These are phyloP conservation scores for Citrullus amarus DNA, from an alignment of 306 rosid genomes.

Conservation along the genomic window DNA sequence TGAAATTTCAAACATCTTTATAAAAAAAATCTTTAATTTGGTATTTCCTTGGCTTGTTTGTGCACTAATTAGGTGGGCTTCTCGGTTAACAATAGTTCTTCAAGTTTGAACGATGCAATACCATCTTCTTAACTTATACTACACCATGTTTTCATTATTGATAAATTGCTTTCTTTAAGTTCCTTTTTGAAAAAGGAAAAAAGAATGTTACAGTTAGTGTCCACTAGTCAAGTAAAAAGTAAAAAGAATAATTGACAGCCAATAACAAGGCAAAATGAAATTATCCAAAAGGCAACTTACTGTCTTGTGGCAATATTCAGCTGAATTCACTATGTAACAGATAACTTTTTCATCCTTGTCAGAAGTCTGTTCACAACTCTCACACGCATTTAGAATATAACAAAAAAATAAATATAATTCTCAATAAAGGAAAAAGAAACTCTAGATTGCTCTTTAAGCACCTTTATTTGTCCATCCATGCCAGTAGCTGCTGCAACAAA, in stretches of 20 bases:
- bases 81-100: background rate
- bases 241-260: background rate
- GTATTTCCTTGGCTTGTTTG: background rate
- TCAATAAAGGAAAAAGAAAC: constrained; percentile 11
- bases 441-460: constrained; percentile 18
- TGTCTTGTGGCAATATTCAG: constrained; percentile 92
- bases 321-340: constrained; percentile 91
- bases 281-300: constrained; percentile 26
- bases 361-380: constrained; percentile 60
- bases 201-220: background rate
- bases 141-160: background rate
- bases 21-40: background rate
- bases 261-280: background rate
- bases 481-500: constrained; percentile 99
- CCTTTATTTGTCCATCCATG: constrained; percentile 99
- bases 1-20: background rate
- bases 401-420: constrained; percentile 10
- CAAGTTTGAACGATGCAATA: background rate
- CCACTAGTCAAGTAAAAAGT: background rate
- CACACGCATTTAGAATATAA: constrained; percentile 7
- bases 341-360: constrained; percentile 96
- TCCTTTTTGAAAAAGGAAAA: background rate
- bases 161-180: background rate
- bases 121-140: background rate
- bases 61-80: background rate